Evolutionary conservation across 208 protist genomes (phyloP), one percentile per base, ranked within the genome.

Genomic region (Wallacemonas sp.): DNA sequence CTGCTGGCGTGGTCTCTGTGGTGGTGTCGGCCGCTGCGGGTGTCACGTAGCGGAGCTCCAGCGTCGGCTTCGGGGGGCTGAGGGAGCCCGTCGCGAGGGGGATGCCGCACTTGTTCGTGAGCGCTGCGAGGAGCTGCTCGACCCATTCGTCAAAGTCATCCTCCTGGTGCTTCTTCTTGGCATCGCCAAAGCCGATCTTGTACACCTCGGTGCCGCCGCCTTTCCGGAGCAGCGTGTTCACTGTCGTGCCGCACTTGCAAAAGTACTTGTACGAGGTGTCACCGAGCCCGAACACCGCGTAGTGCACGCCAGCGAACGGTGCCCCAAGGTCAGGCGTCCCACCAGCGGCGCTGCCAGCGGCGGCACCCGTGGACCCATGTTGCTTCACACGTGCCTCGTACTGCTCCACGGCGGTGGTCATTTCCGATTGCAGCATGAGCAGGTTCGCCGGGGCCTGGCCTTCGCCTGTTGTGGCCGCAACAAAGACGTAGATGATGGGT

Each of bases 181-280:
- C 88, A 56, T 94, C 88, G 14, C 80, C 76, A 55, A 87, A 76
- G 60, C 64, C 83, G 38, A 91, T 68, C 43, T 77, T 83, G 48
- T 81, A 65, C 33, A 94, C 36, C 46, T 80, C 79, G 2, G 43
- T 66, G 30, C 63, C 88, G 12, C 88, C 88, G 41, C 85, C 85
- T 33, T 72, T 74, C n/a, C 82, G 70, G 32, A 92, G 48, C 33
- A 87, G 49, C 57, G 48, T 63, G 65, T 88, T 80, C 6, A 83
- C 69, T 47, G 74, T 61, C 16, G 75, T 66, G 11, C 82, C 84
- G 30, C 30, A 75, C 23, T 81, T 74, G 65, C 96, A 94, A 72
- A 93, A 99, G 74, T 98, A 92, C 72, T 98, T 97, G 80, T 98
- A 99, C n/a, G 97, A 97, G 27, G 73, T 96, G 65, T 98, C 96